Evolutionary conservation across 306 rosid genomes (phyloP).

Genomic region (Gastrolobium bilobum): DNA sequence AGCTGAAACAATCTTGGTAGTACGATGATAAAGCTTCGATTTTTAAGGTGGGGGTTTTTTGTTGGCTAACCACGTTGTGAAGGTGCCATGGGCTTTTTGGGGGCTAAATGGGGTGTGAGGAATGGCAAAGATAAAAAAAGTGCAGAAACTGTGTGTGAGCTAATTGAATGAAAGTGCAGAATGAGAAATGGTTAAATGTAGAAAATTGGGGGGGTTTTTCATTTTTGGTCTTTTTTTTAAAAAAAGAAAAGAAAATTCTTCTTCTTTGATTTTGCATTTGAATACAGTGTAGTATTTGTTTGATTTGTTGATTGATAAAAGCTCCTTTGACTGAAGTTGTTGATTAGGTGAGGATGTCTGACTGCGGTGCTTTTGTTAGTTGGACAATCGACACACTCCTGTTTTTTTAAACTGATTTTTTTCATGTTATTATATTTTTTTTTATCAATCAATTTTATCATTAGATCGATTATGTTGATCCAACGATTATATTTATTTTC

Average conservation of each 20-base stretch:
- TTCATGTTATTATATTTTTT: too few species aligned
- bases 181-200: not conserved
- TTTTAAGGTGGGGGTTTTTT: slow-evolving; percentile 36
- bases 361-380: not conserved
- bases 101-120: not conserved
- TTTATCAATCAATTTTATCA: too few species aligned
- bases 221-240: not conserved
- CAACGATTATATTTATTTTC: too few species aligned
- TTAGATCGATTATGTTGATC: too few species aligned
- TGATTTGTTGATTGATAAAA: slow-evolving; percentile 6
- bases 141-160: not conserved
- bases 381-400: too few species aligned
- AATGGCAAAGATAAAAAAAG: not conserved
- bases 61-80: not conserved
- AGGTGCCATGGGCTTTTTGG: slow-evolving; percentile 20
- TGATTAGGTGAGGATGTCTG: not conserved
- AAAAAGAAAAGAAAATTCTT: not conserved
- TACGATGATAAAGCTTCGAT: slow-evolving; percentile 37
- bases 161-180: not conserved
- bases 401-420: too few species aligned
- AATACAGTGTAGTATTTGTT: not conserved
- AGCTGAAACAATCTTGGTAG: not conserved
- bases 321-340: slow-evolving; percentile 38
- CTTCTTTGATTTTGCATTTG: not conserved
- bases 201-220: not conserved